These are phyloP conservation scores for Tuber brumale DNA, from an alignment of 495 filamentous ascomycete species.

Conservation along the genomic window DNA sequence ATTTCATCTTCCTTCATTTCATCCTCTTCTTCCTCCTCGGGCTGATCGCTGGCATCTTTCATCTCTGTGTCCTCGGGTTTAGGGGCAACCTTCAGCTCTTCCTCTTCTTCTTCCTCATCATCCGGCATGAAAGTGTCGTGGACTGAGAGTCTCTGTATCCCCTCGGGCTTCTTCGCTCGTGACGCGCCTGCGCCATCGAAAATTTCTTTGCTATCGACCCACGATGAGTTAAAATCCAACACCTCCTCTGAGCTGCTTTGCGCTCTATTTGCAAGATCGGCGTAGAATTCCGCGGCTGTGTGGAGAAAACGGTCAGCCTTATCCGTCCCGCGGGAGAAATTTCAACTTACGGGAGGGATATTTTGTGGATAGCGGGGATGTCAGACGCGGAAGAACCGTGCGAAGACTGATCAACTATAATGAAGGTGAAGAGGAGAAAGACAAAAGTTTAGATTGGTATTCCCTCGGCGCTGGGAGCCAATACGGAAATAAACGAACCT, in stretches of 20 bases:
- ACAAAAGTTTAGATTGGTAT: not conserved
- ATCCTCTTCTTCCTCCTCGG: conserved; percentile 28
- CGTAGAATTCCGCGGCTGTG: conserved; percentile 36
- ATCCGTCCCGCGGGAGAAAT: not conserved
- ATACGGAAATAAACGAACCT: conserved; percentile 11
- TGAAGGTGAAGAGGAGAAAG: not conserved
- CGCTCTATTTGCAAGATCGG: conserved; percentile 35
- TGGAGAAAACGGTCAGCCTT: not conserved
- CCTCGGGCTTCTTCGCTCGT: conserved; percentile 14
- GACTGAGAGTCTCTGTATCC: conserved; percentile 24
- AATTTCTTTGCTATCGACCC: conserved; percentile 20
- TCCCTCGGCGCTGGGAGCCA: conserved; percentile 3
- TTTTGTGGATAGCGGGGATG: conserved; percentile 24
- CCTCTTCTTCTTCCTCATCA: conserved; percentile 18
- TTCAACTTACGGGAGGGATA: conserved; percentile 34
- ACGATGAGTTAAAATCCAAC: conserved; percentile 32
- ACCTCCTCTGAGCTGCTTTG: conserved; percentile 34
- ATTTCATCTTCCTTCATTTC: conserved; percentile 27
- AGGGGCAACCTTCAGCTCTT: conserved; percentile 20
- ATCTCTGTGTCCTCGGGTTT: conserved; percentile 21
- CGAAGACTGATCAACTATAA: conserved; percentile 36
- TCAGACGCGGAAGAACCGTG: conserved; percentile 36
- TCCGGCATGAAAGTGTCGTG: conserved; percentile 36
- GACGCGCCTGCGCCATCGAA: conserved; percentile 31
- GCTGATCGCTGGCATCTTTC: conserved; percentile 22